Conservation (phyloP, 2,329 filamentous ascomycete species). For the Aspergillus sp. region DNA sequence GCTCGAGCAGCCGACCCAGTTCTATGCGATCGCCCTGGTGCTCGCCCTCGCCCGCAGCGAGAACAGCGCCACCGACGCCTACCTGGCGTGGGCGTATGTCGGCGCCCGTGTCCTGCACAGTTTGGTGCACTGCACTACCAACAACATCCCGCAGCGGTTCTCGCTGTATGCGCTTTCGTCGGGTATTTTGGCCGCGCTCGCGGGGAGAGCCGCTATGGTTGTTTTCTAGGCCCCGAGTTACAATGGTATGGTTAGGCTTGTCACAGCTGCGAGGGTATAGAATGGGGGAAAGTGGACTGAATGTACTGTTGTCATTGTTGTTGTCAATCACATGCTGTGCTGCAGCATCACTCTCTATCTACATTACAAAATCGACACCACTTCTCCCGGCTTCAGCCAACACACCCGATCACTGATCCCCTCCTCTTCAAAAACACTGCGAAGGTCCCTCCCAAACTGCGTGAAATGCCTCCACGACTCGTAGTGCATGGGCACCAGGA, state of each 20-base stretch:
- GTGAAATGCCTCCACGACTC: slow-evolving; percentile 48
- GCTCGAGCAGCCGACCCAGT: slow-evolving; percentile 45
- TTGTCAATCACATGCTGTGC: no score
- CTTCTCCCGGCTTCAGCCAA: slow-evolving; percentile 34
- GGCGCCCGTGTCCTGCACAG: slow-evolving; percentile 40
- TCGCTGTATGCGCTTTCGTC: slow-evolving; percentile 30
- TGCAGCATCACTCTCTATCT: no score
- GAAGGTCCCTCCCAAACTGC: slow-evolving; percentile 31
- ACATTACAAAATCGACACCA: slow-evolving; percentile 2
- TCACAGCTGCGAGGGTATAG: no score
- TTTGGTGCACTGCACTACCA: slow-evolving; percentile 38
- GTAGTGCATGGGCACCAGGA: slow-evolving; percentile 49
- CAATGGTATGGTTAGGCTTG: no score
- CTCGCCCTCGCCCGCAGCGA: slow-evolving; percentile 28
- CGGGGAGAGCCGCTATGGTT: slow-evolving; percentile 15
- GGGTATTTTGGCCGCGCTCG: slow-evolving; percentile 30
- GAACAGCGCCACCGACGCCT: slow-evolving; percentile 22
- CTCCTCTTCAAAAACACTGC: slow-evolving; percentile 30
- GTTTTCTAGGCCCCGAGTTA: slow-evolving; percentile 4
- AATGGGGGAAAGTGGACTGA: no score
- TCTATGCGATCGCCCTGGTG: slow-evolving; percentile 41
- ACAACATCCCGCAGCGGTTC: slow-evolving; percentile 37
- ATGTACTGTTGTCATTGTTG: no score
- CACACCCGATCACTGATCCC: slow-evolving; percentile 33
- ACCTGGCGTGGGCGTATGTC: slow-evolving; percentile 44